A percentile compares a stretch with the other conserved stretches of the same genome.
These are phyloP conservation scores for Monosporascus sp. DNA, from an alignment of 2,329 filamentous ascomycete genomes.

Conservation along the genomic window DNA sequence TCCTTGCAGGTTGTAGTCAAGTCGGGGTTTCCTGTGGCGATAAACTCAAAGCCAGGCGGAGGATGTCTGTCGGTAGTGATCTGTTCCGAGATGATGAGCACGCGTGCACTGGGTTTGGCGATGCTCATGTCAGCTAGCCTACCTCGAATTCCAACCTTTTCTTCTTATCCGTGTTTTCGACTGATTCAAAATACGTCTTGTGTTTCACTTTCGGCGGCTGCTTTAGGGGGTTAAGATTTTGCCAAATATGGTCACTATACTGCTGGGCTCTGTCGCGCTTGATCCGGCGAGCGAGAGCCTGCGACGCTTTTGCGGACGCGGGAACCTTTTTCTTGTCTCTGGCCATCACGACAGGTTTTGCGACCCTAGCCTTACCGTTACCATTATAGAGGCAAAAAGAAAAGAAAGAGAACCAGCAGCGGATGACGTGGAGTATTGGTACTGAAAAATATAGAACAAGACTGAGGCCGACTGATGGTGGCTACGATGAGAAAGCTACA, in stretches of 20 bases:
- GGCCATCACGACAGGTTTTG: constrained; percentile 20
- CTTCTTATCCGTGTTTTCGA: constrained; percentile 60
- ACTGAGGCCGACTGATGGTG: not conserved
- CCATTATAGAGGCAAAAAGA: constrained; percentile 12
- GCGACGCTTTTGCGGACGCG: constrained; percentile 17
- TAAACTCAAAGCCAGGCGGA: constrained; percentile 57
- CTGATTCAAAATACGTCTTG: constrained; percentile 57
- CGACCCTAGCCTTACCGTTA: constrained; percentile 28
- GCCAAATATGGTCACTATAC: constrained; percentile 21
- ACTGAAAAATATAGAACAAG: not conserved
- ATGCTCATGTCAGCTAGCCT: constrained; percentile 15
- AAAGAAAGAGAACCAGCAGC: constrained; percentile 6
- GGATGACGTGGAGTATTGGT: not conserved
- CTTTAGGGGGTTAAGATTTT: constrained; percentile 25
- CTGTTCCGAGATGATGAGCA: constrained; percentile 32
- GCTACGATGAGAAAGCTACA: not conserved
- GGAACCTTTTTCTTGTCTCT: constrained; percentile 27
- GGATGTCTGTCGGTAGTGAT: constrained; percentile 45
- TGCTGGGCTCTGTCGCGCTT: constrained; percentile 23
- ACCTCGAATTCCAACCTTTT: constrained; percentile 60
- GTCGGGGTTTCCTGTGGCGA: constrained; percentile 57
- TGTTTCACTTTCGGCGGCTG: constrained; percentile 45
- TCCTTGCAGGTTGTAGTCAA: constrained; percentile 60
- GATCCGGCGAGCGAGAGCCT: constrained; percentile 19
- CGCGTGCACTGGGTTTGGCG: constrained; percentile 1